Evolutionary conservation across 345 rosid genomes (phyloP).

Genomic region (Durio zibethinus): DNA sequence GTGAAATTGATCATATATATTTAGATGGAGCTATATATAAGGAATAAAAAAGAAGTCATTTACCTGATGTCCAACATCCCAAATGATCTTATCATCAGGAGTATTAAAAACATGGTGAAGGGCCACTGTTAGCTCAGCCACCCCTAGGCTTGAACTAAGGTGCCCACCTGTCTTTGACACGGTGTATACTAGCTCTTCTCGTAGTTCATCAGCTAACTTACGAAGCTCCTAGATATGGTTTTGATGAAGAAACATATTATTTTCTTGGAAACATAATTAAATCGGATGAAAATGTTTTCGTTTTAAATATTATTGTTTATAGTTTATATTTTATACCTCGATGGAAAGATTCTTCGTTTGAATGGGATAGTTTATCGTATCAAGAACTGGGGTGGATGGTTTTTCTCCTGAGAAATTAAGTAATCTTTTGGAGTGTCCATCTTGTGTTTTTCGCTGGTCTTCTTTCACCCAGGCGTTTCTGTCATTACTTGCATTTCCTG

Average conservation of each 20-base stretch:
- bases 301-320: neutral
- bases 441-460: neutral
- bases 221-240: slow-evolving; percentile 29
- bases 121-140: slow-evolving; percentile 45
- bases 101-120: slow-evolving; percentile 48
- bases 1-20: neutral
- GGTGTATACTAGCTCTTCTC: slow-evolving; percentile 37
- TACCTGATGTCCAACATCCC: slow-evolving; percentile 63
- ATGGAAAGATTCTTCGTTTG: slow-evolving; percentile 39
- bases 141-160: slow-evolving; percentile 46
- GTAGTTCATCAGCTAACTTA: slow-evolving; percentile 31
- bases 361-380: slow-evolving; percentile 33
- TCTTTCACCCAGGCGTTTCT: neutral
- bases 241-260: neutral
- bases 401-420: slow-evolving; percentile 32
- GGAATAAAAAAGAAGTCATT: neutral
- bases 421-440: slow-evolving; percentile 1
- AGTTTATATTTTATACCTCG: slow-evolving; percentile 22
- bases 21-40: neutral
- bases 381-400: slow-evolving; percentile 41
- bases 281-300: neutral
- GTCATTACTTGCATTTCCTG: neutral
- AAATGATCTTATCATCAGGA: slow-evolving; percentile 47
- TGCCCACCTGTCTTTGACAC: slow-evolving; percentile 55
- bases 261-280: neutral